Percentiles rank a stretch among this genome's conserved stretches.
Evolutionary conservation across 2,329 filamentous ascomycete species (phyloP).

Genomic region (Alternaria metachromatica): DNA sequence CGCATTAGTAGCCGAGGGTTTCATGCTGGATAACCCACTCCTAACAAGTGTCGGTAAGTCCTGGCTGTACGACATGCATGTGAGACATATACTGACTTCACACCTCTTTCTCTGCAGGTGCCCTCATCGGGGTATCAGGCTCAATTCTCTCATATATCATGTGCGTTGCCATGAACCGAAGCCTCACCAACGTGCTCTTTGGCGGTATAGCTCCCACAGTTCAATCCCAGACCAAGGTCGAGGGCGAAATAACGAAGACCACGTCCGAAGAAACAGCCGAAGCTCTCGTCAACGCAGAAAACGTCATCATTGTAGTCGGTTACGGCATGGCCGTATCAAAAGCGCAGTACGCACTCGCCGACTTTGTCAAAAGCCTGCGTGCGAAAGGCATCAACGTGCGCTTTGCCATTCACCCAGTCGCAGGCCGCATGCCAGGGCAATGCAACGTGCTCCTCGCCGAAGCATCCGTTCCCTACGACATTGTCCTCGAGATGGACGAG

Average conservation of each 20-base stretch:
- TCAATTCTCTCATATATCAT: slow-evolving; percentile 74
- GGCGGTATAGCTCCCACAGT: slow-evolving; percentile 75
- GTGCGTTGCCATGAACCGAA: slow-evolving; percentile 91
- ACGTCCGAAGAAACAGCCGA: slow-evolving; percentile 83
- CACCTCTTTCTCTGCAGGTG: slow-evolving; percentile 59
- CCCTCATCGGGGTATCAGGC: slow-evolving; percentile 85
- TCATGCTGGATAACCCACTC: slow-evolving; percentile 88
- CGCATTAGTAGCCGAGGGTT: slow-evolving; percentile 85
- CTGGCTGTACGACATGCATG: not conserved
- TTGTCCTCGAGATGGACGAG: slow-evolving; percentile 94
- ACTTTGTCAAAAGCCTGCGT: slow-evolving; percentile 78
- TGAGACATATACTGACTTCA: not conserved
- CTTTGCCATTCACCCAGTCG: slow-evolving; percentile 89
- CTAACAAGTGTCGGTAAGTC: slow-evolving; percentile 65
- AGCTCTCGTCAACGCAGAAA: slow-evolving; percentile 75
- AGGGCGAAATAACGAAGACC: slow-evolving; percentile 79
- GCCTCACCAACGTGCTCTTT: slow-evolving; percentile 86
- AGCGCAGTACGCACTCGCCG: slow-evolving; percentile 87
- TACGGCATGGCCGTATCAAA: slow-evolving; percentile 96
- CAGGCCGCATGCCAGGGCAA: slow-evolving; percentile 90
- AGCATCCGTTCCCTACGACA: slow-evolving; percentile 87
- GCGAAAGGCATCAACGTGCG: slow-evolving; percentile 79
- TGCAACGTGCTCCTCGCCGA: slow-evolving; percentile 91
- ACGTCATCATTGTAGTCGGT: slow-evolving; percentile 86
- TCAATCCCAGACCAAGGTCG: slow-evolving; percentile 73